Conservation (phyloP, 192 early-diverging fungal species). For the Gamsiella multidivaricata region DNA sequence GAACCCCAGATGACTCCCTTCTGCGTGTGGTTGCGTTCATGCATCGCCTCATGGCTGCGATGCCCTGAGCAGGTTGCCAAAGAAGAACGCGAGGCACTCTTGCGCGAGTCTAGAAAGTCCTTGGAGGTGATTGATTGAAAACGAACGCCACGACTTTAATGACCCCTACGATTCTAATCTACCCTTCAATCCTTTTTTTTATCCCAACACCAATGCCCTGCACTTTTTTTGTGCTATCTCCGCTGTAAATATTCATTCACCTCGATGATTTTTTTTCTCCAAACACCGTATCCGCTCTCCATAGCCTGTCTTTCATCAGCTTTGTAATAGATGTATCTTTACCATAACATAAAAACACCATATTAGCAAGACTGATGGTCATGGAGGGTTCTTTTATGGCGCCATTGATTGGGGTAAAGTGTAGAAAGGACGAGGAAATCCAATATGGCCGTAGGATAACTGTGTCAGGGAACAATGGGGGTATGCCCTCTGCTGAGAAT, state of each 20-base stretch:
- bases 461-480: too few relatives aligned
- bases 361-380: too few relatives aligned
- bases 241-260: too few relatives aligned
- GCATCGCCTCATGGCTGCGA: constrained; percentile 16
- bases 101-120: constrained; percentile 3
- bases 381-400: too few relatives aligned
- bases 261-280: neutral
- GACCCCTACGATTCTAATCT: neutral
- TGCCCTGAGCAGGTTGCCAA: constrained; percentile 15
- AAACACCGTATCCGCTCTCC: neutral
- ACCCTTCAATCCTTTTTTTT: neutral
- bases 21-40: constrained; percentile 16
- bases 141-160: neutral
- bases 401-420: too few relatives aligned
- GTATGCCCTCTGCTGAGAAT: too few relatives aligned
- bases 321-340: too few relatives aligned
- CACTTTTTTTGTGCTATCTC: neutral
- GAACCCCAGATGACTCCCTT: neutral
- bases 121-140: constrained; percentile 10
- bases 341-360: too few relatives aligned
- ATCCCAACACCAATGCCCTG: neutral
- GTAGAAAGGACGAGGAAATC: too few relatives aligned
- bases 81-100: constrained; percentile 16
- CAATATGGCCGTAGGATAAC: too few relatives aligned
- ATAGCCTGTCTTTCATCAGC: too few relatives aligned